These are phyloP conservation scores for Iberis pinnata DNA, from an alignment of 345 rosid genomes.

Conservation along the genomic window DNA sequence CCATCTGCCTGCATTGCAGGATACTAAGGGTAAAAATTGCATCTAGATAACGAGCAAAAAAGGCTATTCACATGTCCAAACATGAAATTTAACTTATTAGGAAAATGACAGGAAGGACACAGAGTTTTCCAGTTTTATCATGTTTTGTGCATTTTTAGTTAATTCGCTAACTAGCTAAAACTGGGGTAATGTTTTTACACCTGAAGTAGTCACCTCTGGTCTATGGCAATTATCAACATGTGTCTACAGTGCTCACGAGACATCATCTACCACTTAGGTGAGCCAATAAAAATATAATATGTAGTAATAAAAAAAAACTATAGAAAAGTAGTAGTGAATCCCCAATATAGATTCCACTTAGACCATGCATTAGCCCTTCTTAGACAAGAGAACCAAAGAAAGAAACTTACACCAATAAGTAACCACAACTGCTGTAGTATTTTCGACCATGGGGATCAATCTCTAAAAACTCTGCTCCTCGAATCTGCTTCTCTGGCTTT, in stretches of 20 bases:
- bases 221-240: conserved; percentile 11
- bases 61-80: conserved; percentile 9
- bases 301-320: not conserved
- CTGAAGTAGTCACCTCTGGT: conserved; percentile 6
- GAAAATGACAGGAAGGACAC: not conserved
- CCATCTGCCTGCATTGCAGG: conserved; percentile 8
- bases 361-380: conserved; percentile 15
- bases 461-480: conserved; percentile 86
- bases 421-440: conserved; percentile 76
- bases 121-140: not conserved
- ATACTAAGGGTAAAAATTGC: conserved; percentile 5
- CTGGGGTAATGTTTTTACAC: conserved; percentile 9
- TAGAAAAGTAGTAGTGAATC: conserved; percentile 6
- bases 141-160: conserved; percentile 15
- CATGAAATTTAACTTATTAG: conserved; percentile 15
- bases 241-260: conserved; percentile 4
- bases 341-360: conserved; percentile 6
- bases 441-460: conserved; percentile 66
- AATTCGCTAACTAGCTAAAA: conserved; percentile 2
- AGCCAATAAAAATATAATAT: not conserved
- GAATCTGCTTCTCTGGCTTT: conserved; percentile 52
- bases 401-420: conserved; percentile 87
- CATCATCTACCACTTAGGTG: conserved; percentile 1
- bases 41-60: conserved; percentile 7
- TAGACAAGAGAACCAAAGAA: conserved; percentile 10